These are phyloP conservation scores for Bipolaris sorokiniana DNA, from an alignment of 2,329 filamentous ascomycete species.

Conservation along the genomic window DNA sequence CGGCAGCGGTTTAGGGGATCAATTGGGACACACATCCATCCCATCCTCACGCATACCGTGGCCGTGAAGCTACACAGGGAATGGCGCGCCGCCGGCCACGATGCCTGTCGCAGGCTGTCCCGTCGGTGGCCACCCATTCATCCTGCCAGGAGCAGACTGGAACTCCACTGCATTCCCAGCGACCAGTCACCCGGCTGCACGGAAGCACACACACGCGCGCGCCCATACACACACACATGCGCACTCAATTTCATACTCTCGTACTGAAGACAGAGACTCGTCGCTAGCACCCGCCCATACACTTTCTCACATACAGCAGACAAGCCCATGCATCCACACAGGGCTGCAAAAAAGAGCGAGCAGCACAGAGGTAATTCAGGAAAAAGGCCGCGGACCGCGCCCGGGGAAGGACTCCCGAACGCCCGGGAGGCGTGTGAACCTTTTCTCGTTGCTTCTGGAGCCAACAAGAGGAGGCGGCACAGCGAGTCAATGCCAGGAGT, in stretches of 20 bases:
- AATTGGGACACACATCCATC: background rate
- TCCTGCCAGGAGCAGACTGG: background rate
- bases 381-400: conserved; percentile 29
- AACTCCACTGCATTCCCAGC: conserved; percentile 32
- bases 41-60: background rate
- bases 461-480: conserved; percentile 27
- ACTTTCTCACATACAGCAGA: too few species aligned
- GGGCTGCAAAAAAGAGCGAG: conserved; percentile 18
- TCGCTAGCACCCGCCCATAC: background rate
- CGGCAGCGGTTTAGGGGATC: background rate
- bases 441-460: conserved; percentile 41
- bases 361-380: conserved; percentile 18
- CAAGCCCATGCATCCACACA: conserved; percentile 10
- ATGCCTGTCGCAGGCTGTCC: background rate
- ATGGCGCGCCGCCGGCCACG: background rate
- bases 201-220: conserved; percentile 5
- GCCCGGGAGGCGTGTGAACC: conserved; percentile 29
- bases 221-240: background rate
- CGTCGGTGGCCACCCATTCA: background rate
- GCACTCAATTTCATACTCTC: background rate
- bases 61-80: background rate
- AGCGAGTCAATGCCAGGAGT: conserved; percentile 28
- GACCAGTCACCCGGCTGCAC: conserved; percentile 39
- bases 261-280: background rate
- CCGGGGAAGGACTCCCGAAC: conserved; percentile 43